Evolutionary conservation across 2,329 filamentous ascomycete genomes (phyloP).

Genomic region (Didymella pomorum): DNA sequence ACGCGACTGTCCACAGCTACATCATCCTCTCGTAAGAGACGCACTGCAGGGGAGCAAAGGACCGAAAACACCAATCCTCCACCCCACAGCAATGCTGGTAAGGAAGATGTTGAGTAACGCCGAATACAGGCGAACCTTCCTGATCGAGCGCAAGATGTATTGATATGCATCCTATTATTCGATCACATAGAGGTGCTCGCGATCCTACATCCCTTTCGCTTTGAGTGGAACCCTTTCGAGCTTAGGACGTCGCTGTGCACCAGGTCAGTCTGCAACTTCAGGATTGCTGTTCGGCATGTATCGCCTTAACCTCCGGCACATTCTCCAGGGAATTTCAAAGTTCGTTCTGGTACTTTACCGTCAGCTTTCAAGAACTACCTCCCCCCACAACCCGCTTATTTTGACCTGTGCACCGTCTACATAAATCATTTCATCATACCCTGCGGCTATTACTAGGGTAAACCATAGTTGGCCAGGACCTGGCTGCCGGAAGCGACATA

Average conservation of each 20-base stretch:
- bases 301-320: not conserved
- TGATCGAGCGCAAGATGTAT: conserved; percentile 7
- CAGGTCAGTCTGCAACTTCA: not conserved
- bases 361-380: not conserved
- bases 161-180: not conserved
- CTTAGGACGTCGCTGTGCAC: not conserved
- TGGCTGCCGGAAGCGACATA: conserved; percentile 11
- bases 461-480: conserved; percentile 10
- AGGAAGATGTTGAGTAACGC: conserved; percentile 5
- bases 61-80: conserved; percentile 13
- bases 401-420: not conserved
- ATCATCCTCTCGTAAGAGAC: conserved; percentile 7
- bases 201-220: not conserved
- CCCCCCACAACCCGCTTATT: not conserved
- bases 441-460: conserved; percentile 14
- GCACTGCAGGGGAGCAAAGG: conserved; percentile 2
- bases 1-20: conserved; percentile 14
- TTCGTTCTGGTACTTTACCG: not conserved
- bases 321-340: not conserved
- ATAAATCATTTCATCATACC: conserved; percentile 8
- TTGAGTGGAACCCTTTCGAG: not conserved
- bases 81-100: conserved; percentile 4
- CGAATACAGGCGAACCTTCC: conserved; percentile 8
- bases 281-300: not conserved
- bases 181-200: not conserved